Conservation (phyloP, 257 asterid species). For the Fraxinus excelsior region DNA sequence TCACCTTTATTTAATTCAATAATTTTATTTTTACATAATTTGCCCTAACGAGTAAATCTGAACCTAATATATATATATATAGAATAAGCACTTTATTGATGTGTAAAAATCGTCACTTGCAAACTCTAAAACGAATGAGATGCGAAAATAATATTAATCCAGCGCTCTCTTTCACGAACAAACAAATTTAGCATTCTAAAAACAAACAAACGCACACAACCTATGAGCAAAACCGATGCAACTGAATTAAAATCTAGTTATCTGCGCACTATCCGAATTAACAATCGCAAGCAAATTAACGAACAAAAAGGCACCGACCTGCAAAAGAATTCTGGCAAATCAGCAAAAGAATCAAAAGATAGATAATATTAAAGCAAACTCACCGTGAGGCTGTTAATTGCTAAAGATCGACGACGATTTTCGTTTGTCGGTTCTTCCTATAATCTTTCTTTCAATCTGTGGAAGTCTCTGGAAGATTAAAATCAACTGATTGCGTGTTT, state of each 20-base stretch:
- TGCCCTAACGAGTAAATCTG: no score
- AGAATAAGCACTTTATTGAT: no score
- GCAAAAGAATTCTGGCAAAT: background rate
- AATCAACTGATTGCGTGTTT: background rate
- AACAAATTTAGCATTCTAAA: no score
- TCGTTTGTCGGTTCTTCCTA: background rate
- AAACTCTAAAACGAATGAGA: no score
- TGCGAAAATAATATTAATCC: background rate
- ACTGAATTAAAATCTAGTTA: background rate
- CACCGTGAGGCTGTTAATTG: background rate
- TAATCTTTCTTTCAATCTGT: background rate
- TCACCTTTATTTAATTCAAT: background rate
- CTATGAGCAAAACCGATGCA: background rate
- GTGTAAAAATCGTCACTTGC: no score
- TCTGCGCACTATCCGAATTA: background rate
- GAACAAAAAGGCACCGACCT: background rate
- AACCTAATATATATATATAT: no score
- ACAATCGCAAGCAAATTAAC: background rate
- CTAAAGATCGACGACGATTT: background rate
- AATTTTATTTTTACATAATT: background rate
- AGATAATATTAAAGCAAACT: background rate
- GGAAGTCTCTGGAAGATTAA: background rate
- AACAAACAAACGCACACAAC: background rate
- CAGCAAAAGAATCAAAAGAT: background rate
- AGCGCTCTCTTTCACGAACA: no score